Percentiles rank a stretch among this genome's conserved stretches.
Evolutionary conservation across 805 yeast species (phyloP).

Genomic region (Ogataea salicorniae): DNA sequence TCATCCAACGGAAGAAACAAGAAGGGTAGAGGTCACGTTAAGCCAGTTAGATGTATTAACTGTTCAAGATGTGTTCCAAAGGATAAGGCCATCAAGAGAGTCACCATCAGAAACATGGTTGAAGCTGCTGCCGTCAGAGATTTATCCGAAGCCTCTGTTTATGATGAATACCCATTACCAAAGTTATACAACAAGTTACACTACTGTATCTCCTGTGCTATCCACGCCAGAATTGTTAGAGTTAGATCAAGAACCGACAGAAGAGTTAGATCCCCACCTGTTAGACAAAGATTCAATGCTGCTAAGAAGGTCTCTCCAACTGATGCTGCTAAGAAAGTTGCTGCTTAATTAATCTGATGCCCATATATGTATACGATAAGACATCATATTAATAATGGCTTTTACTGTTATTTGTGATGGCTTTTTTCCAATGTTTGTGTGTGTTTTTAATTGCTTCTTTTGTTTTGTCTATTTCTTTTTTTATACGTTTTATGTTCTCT

Average conservation of each 20-base stretch:
- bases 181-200: conserved; percentile 99
- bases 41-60: conserved; percentile 99
- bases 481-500: no score
- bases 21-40: conserved; percentile 99
- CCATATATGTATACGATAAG: neutral
- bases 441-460: no score
- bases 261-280: conserved; percentile 98
- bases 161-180: conserved; percentile 98
- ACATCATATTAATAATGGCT: neutral
- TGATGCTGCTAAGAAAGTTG: conserved; percentile 95
- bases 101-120: conserved; percentile 99
- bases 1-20: conserved; percentile 99
- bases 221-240: conserved; percentile 99
- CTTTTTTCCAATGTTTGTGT: no score
- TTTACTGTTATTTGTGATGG: no score
- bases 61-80: conserved; percentile 99
- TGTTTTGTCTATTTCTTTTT: no score
- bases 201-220: conserved; percentile 99
- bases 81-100: conserved; percentile 99
- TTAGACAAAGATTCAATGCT: conserved; percentile 96
- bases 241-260: conserved; percentile 99
- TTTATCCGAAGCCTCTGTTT: conserved; percentile 98
- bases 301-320: conserved; percentile 95
- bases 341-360: conserved; percentile 17
- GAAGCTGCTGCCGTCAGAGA: conserved; percentile 99